phyloP scores from a whole-genome alignment of 2,329 filamentous ascomycete genomes.

The Trichoderma endophyticum region DNA sequence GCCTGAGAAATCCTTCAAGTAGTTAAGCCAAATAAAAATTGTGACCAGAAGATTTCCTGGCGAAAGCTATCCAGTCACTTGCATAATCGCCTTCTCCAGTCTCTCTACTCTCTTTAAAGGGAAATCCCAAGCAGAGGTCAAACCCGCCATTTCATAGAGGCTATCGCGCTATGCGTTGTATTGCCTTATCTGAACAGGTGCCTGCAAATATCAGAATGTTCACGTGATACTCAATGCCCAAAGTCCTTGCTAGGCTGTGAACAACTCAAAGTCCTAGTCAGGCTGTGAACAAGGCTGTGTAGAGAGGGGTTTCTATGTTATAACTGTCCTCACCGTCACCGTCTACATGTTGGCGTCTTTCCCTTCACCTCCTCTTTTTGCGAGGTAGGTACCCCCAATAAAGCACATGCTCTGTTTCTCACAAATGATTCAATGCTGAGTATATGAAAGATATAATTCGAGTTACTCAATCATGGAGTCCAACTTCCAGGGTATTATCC shows the following conservation, averaged over 20 bases:
- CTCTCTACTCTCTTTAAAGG: not conserved
- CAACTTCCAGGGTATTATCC: not conserved
- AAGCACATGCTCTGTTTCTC: rapidly evolving
- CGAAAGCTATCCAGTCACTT: too few species aligned
- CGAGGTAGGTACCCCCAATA: not conserved
- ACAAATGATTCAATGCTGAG: not conserved
- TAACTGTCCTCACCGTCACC: not conserved
- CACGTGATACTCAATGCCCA: not conserved
- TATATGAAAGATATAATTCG: not conserved
- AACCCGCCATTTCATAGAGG: not conserved
- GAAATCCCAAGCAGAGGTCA: not conserved
- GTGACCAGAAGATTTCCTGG: too few species aligned
- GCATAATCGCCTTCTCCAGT: not conserved
- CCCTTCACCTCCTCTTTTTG: not conserved
- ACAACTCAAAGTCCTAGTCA: not conserved
- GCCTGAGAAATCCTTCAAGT: too few species aligned
- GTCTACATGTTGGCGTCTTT: not conserved
- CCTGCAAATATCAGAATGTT: too few species aligned
- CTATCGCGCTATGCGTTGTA: not conserved
- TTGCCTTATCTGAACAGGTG: not conserved
- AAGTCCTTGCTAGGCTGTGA: not conserved
- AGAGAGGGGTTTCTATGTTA: not conserved
- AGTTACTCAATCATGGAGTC: not conserved
- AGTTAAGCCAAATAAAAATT: too few species aligned
- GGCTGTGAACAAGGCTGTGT: not conserved